Conservation (phyloP, 805 yeast genomes). For the Suhomyces pyralidae region DNA sequence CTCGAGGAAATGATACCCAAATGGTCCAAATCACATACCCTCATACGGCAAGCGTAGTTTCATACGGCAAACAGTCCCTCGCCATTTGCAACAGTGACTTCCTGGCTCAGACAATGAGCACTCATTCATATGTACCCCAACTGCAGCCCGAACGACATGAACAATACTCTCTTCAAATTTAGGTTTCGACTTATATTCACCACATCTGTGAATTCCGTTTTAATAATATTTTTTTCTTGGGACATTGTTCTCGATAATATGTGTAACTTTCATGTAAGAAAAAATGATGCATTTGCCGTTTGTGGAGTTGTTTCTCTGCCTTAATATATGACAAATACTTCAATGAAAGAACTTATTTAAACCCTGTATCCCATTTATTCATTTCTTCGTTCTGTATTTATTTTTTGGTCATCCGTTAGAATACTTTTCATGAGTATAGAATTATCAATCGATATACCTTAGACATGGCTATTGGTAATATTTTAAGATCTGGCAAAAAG, state of each 20-base stretch:
- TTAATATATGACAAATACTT: neutral
- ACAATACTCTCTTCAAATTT: neutral
- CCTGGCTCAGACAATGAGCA: neutral
- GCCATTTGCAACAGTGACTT: neutral
- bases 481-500: neutral
- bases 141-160: neutral
- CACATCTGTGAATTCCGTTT: neutral
- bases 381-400: neutral
- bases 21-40: neutral
- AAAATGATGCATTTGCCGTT: neutral
- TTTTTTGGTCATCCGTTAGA: neutral
- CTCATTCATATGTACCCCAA: neutral
- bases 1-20: neutral
- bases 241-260: neutral
- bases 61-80: neutral
- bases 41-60: neutral
- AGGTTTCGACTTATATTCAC: neutral
- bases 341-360: neutral
- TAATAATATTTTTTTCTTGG: neutral
- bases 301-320: neutral
- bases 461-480: neutral
- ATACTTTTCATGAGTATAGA: neutral
- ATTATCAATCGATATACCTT: too few species aligned
- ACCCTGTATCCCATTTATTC: neutral
- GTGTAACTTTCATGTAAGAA: neutral